A percentile compares a stretch with the other conserved stretches of the same genome.
Evolutionary conservation across 208 protist genomes (phyloP).

Genomic region (Wallacemonas sp.): DNA sequence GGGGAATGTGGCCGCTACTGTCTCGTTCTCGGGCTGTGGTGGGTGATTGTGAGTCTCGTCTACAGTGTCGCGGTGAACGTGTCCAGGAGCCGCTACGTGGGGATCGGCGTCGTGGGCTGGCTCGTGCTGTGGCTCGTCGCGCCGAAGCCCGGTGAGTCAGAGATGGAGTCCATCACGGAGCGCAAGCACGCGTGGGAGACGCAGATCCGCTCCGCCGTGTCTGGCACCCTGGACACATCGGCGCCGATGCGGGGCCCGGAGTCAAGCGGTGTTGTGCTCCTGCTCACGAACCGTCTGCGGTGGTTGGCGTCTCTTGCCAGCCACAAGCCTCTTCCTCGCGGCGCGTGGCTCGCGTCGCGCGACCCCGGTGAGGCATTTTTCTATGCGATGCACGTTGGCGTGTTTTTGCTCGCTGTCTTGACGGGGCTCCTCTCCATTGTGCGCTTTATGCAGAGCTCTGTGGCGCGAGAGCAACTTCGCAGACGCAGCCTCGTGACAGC

Average conservation of each 20-base stretch:
- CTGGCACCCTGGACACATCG: not conserved
- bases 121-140: slow-evolving; percentile 29
- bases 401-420: slow-evolving; percentile 17
- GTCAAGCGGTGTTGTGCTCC: slow-evolving; percentile 11
- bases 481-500: slow-evolving; percentile 46
- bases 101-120: slow-evolving; percentile 32
- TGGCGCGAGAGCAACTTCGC: slow-evolving; percentile 35
- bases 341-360: not conserved
- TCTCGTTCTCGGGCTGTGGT: slow-evolving; percentile 59
- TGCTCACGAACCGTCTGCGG: slow-evolving; percentile 7
- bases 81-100: slow-evolving; percentile 49
- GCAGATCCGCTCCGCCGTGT: not conserved
- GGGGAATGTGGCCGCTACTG: slow-evolving; percentile 39
- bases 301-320: slow-evolving; percentile 5
- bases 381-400: slow-evolving; percentile 15
- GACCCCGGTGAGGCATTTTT: slow-evolving; percentile 6
- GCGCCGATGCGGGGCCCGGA: not conserved
- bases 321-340: not conserved
- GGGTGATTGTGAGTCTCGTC: slow-evolving; percentile 46
- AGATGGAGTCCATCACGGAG: not conserved
- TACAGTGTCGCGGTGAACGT: slow-evolving; percentile 55
- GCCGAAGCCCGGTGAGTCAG: slow-evolving; percentile 2
- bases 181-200: not conserved
- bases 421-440: slow-evolving; percentile 24
- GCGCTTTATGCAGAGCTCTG: slow-evolving; percentile 21